Percentiles rank a stretch among this genome's conserved stretches.
These are phyloP conservation scores for Oryza coarctata DNA, from an alignment of 176 grass and related monocot genomes.

Conservation along the genomic window DNA sequence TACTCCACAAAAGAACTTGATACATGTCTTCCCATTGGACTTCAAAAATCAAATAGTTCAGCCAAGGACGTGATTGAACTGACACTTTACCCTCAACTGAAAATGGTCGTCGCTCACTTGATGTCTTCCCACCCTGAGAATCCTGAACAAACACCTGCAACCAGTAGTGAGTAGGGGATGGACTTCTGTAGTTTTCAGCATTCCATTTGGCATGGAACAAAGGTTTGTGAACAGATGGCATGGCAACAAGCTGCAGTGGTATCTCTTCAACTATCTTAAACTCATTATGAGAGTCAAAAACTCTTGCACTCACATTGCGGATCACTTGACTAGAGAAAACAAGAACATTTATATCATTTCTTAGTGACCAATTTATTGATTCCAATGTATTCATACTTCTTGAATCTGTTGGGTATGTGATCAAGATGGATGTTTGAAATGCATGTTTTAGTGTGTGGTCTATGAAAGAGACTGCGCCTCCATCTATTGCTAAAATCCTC, in stretches of 20 bases:
- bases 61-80: conserved; percentile 35
- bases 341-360: conserved; percentile 93
- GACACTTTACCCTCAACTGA: conserved; percentile 63
- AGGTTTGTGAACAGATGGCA: conserved; percentile 36
- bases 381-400: conserved; percentile 73
- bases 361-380: conserved; percentile 36
- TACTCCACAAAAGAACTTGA: conserved; percentile 63
- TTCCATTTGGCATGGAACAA: conserved; percentile 90
- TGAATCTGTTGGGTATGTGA: conserved; percentile 89
- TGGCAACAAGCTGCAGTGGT: conserved; percentile 52
- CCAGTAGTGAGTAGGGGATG: conserved; percentile 68
- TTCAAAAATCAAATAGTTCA: conserved; percentile 68
- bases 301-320: conserved; percentile 70
- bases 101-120: conserved; percentile 62
- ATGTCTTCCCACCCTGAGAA: conserved; percentile 51
- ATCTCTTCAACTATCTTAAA: conserved; percentile 88
- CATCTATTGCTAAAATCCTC: conserved; percentile 80
- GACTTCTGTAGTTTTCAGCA: conserved; percentile 72
- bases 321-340: conserved; percentile 63
- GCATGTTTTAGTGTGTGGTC: conserved; percentile 51
- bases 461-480: conserved; percentile 68
- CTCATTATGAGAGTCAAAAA: conserved; percentile 70
- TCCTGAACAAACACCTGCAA: conserved; percentile 68
- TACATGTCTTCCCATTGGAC: conserved; percentile 79
- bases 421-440: conserved; percentile 51